Evolutionary conservation across 441 rosid species (phyloP).

Genomic region (Populus trichocarpa): DNA sequence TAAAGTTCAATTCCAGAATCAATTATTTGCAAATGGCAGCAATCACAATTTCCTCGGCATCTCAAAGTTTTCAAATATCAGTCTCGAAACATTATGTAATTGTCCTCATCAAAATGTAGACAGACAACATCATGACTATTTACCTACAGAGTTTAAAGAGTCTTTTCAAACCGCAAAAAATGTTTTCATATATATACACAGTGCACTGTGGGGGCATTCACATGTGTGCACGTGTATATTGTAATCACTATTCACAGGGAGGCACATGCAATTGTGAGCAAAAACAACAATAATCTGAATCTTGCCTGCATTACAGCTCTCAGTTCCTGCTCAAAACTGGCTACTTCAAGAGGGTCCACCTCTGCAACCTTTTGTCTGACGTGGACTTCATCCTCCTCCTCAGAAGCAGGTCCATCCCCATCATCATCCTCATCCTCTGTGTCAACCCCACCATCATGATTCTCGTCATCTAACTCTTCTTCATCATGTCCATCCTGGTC

Average conservation of each 20-base stretch:
- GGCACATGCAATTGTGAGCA: background rate
- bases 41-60: background rate
- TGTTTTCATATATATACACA: background rate
- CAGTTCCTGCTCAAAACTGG: conserved; percentile 83
- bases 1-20: background rate
- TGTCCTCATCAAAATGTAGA: background rate
- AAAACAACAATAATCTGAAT: conserved; percentile 11
- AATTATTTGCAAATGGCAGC: background rate
- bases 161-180: background rate
- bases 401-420: conserved; percentile 69
- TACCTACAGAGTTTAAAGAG: background rate
- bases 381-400: conserved; percentile 85
- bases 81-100: background rate
- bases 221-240: background rate
- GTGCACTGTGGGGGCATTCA: background rate
- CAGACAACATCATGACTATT: too few relatives aligned
- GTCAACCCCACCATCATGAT: conserved; percentile 36
- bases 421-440: conserved; percentile 76
- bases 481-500: conserved; percentile 51
- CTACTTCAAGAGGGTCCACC: conserved; percentile 79
- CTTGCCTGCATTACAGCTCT: conserved; percentile 94
- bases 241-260: too few relatives aligned
- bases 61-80: background rate
- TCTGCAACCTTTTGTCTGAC: conserved; percentile 82
- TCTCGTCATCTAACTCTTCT: conserved; percentile 74